Base-by-base conservation (phyloP, 1,284 basidiomycete species). In the Leccinum ponderosum region DNA sequence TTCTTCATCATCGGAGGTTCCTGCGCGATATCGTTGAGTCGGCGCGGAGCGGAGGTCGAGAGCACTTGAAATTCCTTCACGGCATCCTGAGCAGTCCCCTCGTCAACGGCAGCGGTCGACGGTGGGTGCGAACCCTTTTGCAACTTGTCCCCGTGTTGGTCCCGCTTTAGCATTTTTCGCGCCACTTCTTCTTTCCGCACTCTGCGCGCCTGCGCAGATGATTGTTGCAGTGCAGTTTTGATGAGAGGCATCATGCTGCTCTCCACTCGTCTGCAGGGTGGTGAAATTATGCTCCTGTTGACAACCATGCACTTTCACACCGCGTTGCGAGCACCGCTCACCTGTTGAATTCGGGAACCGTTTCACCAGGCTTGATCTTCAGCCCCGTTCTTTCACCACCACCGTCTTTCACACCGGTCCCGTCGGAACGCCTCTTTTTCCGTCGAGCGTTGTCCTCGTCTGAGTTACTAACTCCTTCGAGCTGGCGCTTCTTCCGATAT, bases 331-430 rank as follows among this genome's bases (percentile, higher is more conserved):
- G 47, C 12, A 61, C 50, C 9, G 76, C 84, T 60, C 67, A 89
- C 90, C 84, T 79, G 70, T 90, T 89, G 72, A 91, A 92, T 76
- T 91, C 87, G 55, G 82, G 79, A 56, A 91, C 79, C 1, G 89
- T 86, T 73, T 92, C 90, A 50, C 87, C 85, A 1, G 85, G 83
- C 62, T 81, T 78, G 42, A 91, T 90, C 56, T 70, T 77, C 48
- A 87, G 69, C 65, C 61, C 68, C 62, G 69, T 64, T 53, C 62
- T 66, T 64, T 60, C 66, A 15, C 62, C 67, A 62, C 64, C 62
- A 17, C 35, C 35, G 55, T 63, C 60, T 31, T 64, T 66, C 42
- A 70, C 68, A 22, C 65, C 70, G 25, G 59, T 61, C 8, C 60
- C 58, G 20, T 65, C 65, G 37, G 63, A 69, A 61, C 71, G 74